Evolutionary conservation across 2,329 filamentous ascomycete species (phyloP).

Genomic region (Trichoderma simmonsii): DNA sequence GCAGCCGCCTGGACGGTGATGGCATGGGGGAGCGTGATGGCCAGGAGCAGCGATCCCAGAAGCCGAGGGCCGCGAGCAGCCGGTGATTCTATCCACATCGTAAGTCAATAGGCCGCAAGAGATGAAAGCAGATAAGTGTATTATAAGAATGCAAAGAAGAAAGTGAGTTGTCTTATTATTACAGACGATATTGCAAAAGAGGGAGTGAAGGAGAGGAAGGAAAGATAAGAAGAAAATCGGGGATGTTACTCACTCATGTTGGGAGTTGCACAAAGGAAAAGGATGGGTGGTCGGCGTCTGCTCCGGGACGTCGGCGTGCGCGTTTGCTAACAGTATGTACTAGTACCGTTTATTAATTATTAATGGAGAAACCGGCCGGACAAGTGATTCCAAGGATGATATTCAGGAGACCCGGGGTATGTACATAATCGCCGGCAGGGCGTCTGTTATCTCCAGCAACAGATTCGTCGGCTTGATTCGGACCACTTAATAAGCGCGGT

Average conservation of each 20-base stretch:
- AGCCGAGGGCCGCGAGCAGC: background rate
- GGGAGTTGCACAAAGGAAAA: background rate
- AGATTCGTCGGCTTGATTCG: background rate
- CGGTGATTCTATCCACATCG: conserved; percentile 2
- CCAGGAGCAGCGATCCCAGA: conserved; percentile 6
- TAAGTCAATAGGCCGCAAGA: background rate
- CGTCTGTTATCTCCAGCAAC: conserved; percentile 7
- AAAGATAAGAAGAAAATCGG: background rate
- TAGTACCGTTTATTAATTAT: background rate
- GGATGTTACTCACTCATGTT: conserved; percentile 2
- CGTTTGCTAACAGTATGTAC: background rate
- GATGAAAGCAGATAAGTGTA: background rate
- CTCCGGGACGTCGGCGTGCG: background rate
- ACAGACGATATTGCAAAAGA: background rate
- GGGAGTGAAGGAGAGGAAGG: background rate
- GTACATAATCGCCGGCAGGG: background rate
- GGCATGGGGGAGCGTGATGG: background rate
- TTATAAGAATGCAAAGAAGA: background rate
- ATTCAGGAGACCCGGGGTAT: background rate
- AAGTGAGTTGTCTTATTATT: background rate
- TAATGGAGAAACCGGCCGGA: background rate
- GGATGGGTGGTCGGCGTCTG: background rate
- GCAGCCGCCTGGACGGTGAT: conserved; percentile 15
- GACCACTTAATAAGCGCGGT: background rate
- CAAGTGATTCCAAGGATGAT: background rate